Evolutionary conservation across 345 rosid species (phyloP), one percentile per base, ranked within the genome.

Genomic region (Schrenkiella parvula): DNA sequence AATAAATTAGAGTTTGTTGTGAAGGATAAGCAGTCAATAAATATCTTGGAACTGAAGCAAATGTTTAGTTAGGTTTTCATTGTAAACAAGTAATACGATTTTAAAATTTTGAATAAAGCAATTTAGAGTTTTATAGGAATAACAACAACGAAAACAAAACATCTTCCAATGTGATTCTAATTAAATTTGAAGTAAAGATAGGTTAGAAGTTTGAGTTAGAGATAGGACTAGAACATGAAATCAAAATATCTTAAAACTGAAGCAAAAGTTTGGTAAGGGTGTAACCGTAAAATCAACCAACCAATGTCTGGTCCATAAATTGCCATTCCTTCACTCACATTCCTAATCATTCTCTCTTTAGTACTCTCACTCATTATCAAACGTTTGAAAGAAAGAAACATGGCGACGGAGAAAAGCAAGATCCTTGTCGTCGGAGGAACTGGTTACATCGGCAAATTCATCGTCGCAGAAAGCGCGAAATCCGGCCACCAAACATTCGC

Each of bases 371-470:
- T 15, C 57, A 35, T 58, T n/a, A 46, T 2, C 50, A 37, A 37
- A 53, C 44, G 44, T 35, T 48, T 46, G 12, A 34, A 43, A 55
- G 12, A 34, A 43, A 55, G 46, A 18, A 23, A 51, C 55, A 72
- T 73, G 77, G 65, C 71, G 6, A 25, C 89, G 1, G 83, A 54
- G 62, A 84, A 84, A 78, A 89, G 89, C 89, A 88, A 83, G 80
- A 71, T 88, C 63, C 60, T 89, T 79, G 74, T 87, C 39, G 74
- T 91, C 17, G 96, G 93, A 63, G 93, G 90, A 0, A 91, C 92
- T 8, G 93, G 96, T 6, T 79, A 89, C 82, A 79, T 89, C 51
- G 93, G 98, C 18, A 89, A 86, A 54, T 82, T 85, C 79, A 75
- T 89, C 0, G 81, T 87, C 3, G 87, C 85, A 78, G 95, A 86